Conservation (phyloP, 2,329 filamentous ascomycete species). For the Fusarium nurragi region DNA sequence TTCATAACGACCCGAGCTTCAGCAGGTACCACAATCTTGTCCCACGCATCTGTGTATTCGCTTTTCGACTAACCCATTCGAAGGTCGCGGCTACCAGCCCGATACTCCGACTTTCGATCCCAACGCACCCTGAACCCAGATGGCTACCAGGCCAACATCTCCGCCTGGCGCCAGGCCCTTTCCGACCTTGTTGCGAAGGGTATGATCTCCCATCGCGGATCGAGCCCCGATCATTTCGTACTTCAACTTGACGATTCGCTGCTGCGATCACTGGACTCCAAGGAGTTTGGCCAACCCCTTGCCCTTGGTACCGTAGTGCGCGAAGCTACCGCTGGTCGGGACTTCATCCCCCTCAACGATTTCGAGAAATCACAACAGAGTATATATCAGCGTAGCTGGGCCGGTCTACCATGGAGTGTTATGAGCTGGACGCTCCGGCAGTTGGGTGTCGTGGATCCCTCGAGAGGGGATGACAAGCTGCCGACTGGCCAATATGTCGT, state of each 20-base stretch:
- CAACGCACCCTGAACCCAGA: constrained; percentile 83
- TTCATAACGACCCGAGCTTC: constrained; percentile 69
- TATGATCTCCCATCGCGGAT: constrained; percentile 54
- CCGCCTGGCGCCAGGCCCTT: constrained; percentile 81
- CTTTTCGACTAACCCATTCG: background rate
- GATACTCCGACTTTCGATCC: constrained; percentile 86
- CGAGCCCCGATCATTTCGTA: constrained; percentile 59
- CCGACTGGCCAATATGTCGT: constrained; percentile 72
- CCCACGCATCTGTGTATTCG: background rate
- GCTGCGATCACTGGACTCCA: constrained; percentile 74
- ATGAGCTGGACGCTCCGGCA: constrained; percentile 80
- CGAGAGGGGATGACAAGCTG: constrained; percentile 62
- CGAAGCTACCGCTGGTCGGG: constrained; percentile 75
- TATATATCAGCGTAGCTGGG: constrained; percentile 76
- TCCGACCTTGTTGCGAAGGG: constrained; percentile 74
- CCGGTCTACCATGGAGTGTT: constrained; percentile 74
- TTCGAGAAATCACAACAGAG: constrained; percentile 74
- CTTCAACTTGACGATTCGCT: constrained; percentile 70
- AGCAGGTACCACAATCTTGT: constrained; percentile 55
- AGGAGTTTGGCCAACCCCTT: constrained; percentile 82
- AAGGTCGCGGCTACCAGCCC: constrained; percentile 80
- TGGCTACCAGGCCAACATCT: constrained; percentile 82
- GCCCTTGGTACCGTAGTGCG: constrained; percentile 80
- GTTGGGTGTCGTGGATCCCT: constrained; percentile 67
- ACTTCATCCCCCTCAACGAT: constrained; percentile 74